phyloP scores from a whole-genome alignment of 176 grass and related monocot species.

The Areca catechu region DNA sequence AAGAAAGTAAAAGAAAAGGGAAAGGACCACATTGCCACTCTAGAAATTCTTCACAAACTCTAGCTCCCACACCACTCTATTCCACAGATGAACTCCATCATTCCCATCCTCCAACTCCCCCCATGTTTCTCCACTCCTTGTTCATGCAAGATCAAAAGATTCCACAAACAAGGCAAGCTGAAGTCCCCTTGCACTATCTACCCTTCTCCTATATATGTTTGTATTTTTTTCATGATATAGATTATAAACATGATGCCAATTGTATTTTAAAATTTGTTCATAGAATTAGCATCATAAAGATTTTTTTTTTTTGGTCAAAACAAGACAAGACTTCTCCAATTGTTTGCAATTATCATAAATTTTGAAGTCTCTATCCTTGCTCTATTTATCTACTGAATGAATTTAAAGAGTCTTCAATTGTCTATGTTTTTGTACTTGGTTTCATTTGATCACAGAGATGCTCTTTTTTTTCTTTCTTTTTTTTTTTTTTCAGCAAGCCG shows the following conservation, averaged over 20 bases:
- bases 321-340: no score
- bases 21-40: conserved; percentile 3
- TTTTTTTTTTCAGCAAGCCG: conserved; percentile 37
- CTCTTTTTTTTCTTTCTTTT: no score
- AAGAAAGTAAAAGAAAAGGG: not conserved
- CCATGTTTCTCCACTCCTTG: conserved; percentile 4
- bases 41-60: not conserved
- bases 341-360: no score
- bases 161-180: not conserved
- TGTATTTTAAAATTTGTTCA: not conserved
- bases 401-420: no score
- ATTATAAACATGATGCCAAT: not conserved
- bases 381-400: no score
- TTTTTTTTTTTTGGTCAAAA: no score
- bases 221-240: not conserved
- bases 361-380: no score
- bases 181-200: not conserved
- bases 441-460: not conserved
- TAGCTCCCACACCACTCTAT: not conserved
- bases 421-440: no score
- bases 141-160: conserved; percentile 3
- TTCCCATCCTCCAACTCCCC: not conserved
- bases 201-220: not conserved
- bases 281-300: not conserved
- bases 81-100: conserved; percentile 1